These are phyloP conservation scores for Endogone sp. DNA, from an alignment of 192 early-diverging fungal genomes.

Conservation along the genomic window DNA sequence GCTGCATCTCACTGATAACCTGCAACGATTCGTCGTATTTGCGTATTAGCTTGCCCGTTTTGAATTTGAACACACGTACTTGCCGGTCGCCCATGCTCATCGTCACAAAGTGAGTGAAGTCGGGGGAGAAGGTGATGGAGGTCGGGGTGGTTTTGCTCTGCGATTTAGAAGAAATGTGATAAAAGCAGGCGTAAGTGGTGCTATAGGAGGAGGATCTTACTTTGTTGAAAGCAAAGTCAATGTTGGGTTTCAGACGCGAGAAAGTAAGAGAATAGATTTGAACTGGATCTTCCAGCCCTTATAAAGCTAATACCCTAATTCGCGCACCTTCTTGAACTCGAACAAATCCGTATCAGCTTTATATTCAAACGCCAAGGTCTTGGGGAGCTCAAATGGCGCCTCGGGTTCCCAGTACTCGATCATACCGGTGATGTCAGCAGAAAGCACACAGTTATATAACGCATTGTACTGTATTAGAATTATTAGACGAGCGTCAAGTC, in stretches of 20 bases:
- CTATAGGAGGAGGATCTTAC: neutral
- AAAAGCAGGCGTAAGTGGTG: neutral
- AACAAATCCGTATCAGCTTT: slow-evolving; percentile 97
- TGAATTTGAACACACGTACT: slow-evolving; percentile 80
- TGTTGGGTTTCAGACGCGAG: too few relatives aligned
- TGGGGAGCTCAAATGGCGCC: slow-evolving; percentile 57
- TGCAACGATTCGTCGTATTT: slow-evolving; percentile 90
- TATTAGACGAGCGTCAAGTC: neutral
- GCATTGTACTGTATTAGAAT: slow-evolving; percentile 68
- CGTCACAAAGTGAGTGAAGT: slow-evolving; percentile 82
- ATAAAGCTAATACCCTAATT: too few relatives aligned
- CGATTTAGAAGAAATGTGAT: neutral
- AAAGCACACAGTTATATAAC: slow-evolving; percentile 69
- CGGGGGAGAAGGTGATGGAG: slow-evolving; percentile 77
- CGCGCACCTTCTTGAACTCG: slow-evolving; percentile 85
- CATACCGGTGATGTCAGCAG: slow-evolving; percentile 84
- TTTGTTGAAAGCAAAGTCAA: neutral
- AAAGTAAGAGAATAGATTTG: too few relatives aligned
- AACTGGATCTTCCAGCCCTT: too few relatives aligned
- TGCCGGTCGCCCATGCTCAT: slow-evolving; percentile 79
- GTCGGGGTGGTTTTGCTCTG: slow-evolving; percentile 73
- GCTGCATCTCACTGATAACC: slow-evolving; percentile 84
- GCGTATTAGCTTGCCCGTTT: slow-evolving; percentile 79
- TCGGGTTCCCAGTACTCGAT: slow-evolving; percentile 92
- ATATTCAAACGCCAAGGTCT: slow-evolving; percentile 65